A percentile compares a stretch with the other conserved stretches of the same genome.
These are phyloP conservation scores for Cucumis sativus DNA, from an alignment of 306 rosid genomes.

Conservation along the genomic window DNA sequence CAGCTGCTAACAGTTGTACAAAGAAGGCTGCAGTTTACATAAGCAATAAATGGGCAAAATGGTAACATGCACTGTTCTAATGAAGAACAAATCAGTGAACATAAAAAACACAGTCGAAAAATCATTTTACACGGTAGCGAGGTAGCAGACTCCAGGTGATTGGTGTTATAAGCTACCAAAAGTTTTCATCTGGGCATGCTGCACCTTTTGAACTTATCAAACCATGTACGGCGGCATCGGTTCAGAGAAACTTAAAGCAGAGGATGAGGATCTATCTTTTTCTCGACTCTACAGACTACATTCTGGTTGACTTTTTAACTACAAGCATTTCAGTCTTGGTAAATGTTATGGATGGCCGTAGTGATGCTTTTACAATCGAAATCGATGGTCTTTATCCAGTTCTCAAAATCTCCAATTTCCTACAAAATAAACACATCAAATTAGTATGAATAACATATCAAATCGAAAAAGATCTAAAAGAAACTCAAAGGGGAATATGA, in stretches of 20 bases:
- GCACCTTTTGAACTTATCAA: neutral
- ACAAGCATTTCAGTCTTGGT: conserved; percentile 27
- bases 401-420: conserved; percentile 37
- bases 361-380: conserved; percentile 50
- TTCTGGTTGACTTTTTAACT: neutral
- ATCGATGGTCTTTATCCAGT: conserved; percentile 57
- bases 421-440: neutral
- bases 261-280: neutral
- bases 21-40: neutral
- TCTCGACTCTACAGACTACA: neutral
- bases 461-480: neutral
- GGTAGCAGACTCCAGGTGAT: neutral
- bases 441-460: neutral
- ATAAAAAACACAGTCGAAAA: neutral
- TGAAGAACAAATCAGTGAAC: neutral
- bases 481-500: neutral
- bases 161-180: neutral
- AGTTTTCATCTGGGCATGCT: neutral
- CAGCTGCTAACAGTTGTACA: neutral
- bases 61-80: neutral
- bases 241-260: neutral
- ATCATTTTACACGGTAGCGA: neutral
- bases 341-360: conserved; percentile 48
- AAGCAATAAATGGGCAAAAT: neutral
- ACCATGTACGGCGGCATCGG: neutral